Conservation (phyloP, 352 stramenopile species). For the Globisporangium yorkense region DNA sequence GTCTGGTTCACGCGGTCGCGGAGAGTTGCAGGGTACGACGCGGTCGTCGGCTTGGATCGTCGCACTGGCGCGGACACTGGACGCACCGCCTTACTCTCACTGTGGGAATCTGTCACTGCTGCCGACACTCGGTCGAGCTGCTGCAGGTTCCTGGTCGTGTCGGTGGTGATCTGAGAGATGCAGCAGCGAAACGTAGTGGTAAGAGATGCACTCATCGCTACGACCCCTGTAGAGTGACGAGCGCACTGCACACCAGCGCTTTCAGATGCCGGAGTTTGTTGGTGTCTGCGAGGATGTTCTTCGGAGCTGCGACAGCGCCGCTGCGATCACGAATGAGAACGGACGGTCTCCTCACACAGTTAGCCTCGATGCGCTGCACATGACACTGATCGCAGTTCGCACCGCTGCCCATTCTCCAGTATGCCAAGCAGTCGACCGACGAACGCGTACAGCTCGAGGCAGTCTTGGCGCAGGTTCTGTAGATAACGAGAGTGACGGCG, state of each 20-base stretch:
- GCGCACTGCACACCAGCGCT: constrained; percentile 35
- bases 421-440: constrained; percentile 31
- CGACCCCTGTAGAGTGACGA: too few species aligned
- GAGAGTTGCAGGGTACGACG: constrained; percentile 41
- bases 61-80: constrained; percentile 70
- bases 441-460: constrained; percentile 62
- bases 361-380: not conserved
- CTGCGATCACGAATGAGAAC: not conserved
- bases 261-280: constrained; percentile 68
- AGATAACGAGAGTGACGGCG: not conserved
- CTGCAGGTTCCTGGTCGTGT: constrained; percentile 25
- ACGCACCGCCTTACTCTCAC: constrained; percentile 15
- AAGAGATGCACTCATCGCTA: not conserved
- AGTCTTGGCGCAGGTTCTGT: constrained; percentile 66
- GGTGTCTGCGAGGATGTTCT: constrained; percentile 70
- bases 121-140: constrained; percentile 3
- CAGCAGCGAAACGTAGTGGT: not conserved
- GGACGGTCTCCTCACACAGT: not conserved
- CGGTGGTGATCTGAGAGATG: constrained; percentile 36
- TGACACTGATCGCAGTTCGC: not conserved
- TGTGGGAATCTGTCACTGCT: not conserved
- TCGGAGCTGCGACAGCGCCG: constrained; percentile 22
- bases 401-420: constrained; percentile 19
- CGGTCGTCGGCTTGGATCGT: constrained; percentile 32
- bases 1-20: constrained; percentile 42